These are phyloP conservation scores for Pseudogymnoascus sp. DNA, from an alignment of 2,329 filamentous ascomycete genomes.

Conservation along the genomic window DNA sequence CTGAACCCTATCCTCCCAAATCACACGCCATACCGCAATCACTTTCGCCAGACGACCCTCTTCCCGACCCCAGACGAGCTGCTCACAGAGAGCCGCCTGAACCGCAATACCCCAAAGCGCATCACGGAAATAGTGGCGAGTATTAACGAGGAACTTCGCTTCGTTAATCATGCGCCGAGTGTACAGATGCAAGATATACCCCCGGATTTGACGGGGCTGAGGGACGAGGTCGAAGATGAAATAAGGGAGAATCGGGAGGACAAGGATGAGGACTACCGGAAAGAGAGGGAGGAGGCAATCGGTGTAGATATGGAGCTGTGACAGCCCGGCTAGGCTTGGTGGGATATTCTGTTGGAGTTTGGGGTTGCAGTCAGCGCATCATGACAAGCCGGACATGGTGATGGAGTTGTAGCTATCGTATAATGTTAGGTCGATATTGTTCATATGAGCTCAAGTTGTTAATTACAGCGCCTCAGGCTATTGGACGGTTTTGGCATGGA, in stretches of 20 bases:
- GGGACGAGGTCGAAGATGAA: slow-evolving; percentile 60
- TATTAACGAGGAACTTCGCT: slow-evolving; percentile 77
- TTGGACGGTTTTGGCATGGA: background rate
- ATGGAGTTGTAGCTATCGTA: background rate
- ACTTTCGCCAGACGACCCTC: slow-evolving; percentile 75
- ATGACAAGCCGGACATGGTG: background rate
- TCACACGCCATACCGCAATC: slow-evolving; percentile 76
- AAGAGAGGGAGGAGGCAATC: slow-evolving; percentile 47
- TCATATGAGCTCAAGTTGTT: background rate
- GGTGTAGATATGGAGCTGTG: slow-evolving; percentile 47
- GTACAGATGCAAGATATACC: slow-evolving; percentile 78
- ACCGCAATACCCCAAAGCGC: slow-evolving; percentile 71
- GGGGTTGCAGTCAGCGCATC: background rate
- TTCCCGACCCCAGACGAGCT: slow-evolving; percentile 78
- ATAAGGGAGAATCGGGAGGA: slow-evolving; percentile 58
- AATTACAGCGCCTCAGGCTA: background rate
- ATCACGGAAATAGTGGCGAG: slow-evolving; percentile 68
- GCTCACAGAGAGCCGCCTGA: slow-evolving; percentile 55
- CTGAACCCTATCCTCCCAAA: slow-evolving; percentile 67
- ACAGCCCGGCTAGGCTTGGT: background rate
- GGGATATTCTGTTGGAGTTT: background rate
- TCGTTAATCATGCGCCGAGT: slow-evolving; percentile 76
- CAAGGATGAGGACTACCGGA: slow-evolving; percentile 45
- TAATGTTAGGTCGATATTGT: background rate
- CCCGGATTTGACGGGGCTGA: slow-evolving; percentile 60